Percentiles rank a stretch among this genome's conserved stretches.
These are phyloP conservation scores for Syzygium oleosum DNA, from an alignment of 345 rosid species.

Conservation along the genomic window DNA sequence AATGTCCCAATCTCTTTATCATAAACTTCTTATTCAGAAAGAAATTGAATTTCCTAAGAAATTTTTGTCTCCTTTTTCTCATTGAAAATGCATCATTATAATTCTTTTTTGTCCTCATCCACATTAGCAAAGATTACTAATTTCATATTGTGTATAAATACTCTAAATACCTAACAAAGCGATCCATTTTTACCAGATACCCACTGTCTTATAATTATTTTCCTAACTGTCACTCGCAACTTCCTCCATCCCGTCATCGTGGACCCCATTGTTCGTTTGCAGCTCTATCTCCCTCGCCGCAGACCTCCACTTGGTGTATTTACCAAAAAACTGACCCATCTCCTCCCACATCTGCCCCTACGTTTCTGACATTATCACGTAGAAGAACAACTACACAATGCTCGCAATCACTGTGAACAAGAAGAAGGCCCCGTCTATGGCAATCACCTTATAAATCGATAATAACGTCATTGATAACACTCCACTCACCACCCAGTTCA, in stretches of 20 bases:
- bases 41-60: no score
- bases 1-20: no score
- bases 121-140: background rate
- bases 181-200: background rate
- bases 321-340: background rate
- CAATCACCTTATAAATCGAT: no score
- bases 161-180: background rate
- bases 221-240: background rate
- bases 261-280: background rate
- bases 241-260: no score
- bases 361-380: background rate
- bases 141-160: background rate
- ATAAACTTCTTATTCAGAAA: no score
- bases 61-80: no score
- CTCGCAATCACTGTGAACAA: background rate
- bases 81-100: background rate
- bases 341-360: background rate
- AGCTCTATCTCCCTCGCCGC: background rate
- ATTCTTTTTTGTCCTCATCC: background rate
- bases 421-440: background rate
- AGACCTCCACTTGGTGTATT: background rate
- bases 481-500: no score
- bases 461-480: no score
- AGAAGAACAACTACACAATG: background rate
- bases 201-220: background rate